phyloP scores from a whole-genome alignment of 805 yeast genomes.

The Diddensiella caesifluorescens region DNA sequence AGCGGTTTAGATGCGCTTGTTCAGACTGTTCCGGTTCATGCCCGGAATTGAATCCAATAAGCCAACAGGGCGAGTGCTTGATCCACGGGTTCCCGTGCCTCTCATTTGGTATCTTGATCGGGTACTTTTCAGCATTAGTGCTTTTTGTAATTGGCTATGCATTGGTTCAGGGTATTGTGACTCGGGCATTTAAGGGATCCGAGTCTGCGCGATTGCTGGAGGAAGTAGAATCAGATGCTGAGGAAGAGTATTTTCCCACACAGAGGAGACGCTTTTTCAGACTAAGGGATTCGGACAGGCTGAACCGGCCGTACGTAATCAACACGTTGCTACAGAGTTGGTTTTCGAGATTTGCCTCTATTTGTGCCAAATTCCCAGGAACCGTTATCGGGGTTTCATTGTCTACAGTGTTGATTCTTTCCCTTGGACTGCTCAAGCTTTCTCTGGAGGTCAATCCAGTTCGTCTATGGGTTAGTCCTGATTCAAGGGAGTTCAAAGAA shows the following conservation, averaged over 20 bases:
- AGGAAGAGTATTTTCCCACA: slow-evolving; percentile 26
- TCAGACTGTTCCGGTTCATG: slow-evolving; percentile 82
- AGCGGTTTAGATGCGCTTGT: slow-evolving; percentile 72
- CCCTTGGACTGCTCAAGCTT: slow-evolving; percentile 48
- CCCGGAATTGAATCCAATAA: slow-evolving; percentile 54
- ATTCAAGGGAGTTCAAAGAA: slow-evolving; percentile 62
- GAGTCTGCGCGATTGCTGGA: slow-evolving; percentile 36
- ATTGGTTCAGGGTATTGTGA: background rate
- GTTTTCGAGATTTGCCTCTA: slow-evolving; percentile 48
- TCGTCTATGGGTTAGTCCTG: slow-evolving; percentile 83
- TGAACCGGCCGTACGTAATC: slow-evolving; percentile 37
- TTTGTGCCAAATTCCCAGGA: slow-evolving; percentile 60
- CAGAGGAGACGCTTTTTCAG: slow-evolving; percentile 6
- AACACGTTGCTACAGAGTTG: slow-evolving; percentile 44
- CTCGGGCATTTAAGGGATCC: slow-evolving; percentile 10
- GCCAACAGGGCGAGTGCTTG: slow-evolving; percentile 40
- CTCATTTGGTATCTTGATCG: slow-evolving; percentile 53
- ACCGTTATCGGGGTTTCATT: slow-evolving; percentile 43
- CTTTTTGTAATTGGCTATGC: slow-evolving; percentile 1
- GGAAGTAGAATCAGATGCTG: slow-evolving; percentile 35
- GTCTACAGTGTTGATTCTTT: slow-evolving; percentile 40
- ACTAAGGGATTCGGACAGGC: slow-evolving; percentile 12
- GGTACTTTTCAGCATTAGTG: slow-evolving; percentile 36
- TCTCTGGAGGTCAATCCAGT: slow-evolving; percentile 75
- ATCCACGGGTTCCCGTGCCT: slow-evolving; percentile 66